Evolutionary conservation across 805 yeast genomes (phyloP).

Genomic region (Teunomyces kruisii): DNA sequence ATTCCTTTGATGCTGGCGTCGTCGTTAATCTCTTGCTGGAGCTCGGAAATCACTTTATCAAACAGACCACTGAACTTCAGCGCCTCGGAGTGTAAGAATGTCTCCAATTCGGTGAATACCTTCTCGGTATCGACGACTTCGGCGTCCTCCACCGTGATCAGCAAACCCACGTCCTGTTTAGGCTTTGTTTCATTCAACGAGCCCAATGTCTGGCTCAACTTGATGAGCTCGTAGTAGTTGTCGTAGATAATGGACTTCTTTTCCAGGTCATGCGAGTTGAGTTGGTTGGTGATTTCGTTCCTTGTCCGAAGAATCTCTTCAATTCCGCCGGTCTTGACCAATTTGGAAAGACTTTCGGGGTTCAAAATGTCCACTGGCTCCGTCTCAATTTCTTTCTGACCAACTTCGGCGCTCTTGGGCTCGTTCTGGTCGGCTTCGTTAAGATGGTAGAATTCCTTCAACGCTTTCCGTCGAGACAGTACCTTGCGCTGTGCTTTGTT

Average conservation of each 20-base stretch:
- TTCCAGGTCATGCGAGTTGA: slow-evolving; percentile 55
- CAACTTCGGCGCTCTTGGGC: background rate
- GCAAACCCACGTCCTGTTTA: slow-evolving; percentile 2
- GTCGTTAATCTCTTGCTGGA: background rate
- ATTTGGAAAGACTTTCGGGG: slow-evolving; percentile 18
- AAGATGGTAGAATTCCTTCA: slow-evolving; percentile 42
- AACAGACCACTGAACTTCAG: slow-evolving; percentile 21
- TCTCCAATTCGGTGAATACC: slow-evolving; percentile 22
- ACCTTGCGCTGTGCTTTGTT: slow-evolving; percentile 25
- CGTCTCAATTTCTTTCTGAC: background rate
- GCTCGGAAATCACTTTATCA: slow-evolving; percentile 6
- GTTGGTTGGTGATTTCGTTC: slow-evolving; percentile 38
- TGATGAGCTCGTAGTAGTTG: slow-evolving; percentile 71
- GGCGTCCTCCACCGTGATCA: background rate
- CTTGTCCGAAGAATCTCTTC: slow-evolving; percentile 31
- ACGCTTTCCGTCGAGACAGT: slow-evolving; percentile 40
- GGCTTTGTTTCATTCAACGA: slow-evolving; percentile 7
- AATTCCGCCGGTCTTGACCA: slow-evolving; percentile 22
- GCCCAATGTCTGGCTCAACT: slow-evolving; percentile 56
- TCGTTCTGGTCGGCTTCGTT: background rate
- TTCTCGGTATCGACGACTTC: slow-evolving; percentile 20
- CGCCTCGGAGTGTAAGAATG: slow-evolving; percentile 20
- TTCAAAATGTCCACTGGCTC: slow-evolving; percentile 4
- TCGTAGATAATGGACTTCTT: slow-evolving; percentile 73
- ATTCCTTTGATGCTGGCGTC: slow-evolving; percentile 17